These are phyloP conservation scores for Tolypocladium cylindrosporum DNA, from an alignment of 2,329 filamentous ascomycete genomes.

Conservation along the genomic window DNA sequence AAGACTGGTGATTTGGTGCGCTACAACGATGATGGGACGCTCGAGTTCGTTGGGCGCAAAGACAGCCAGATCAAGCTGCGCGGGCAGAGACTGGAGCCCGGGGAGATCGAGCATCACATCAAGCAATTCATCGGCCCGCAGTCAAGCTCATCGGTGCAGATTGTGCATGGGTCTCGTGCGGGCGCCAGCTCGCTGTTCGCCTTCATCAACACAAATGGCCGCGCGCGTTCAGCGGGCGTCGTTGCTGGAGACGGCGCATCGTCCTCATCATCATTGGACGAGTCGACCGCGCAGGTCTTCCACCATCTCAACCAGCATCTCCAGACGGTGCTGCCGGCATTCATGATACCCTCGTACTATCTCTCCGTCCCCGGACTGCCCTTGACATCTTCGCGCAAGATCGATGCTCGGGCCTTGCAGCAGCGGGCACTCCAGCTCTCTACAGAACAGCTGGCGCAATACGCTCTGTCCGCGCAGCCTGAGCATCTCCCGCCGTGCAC, in stretches of 20 bases:
- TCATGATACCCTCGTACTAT: conserved; percentile 1
- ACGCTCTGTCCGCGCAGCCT: neutral
- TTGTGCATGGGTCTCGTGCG: too few relatives aligned
- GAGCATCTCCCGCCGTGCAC: neutral
- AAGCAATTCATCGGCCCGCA: too few relatives aligned
- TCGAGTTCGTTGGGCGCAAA: conserved; percentile 11
- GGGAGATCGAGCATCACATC: neutral
- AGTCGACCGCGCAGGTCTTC: too few relatives aligned
- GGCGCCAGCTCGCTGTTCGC: neutral
- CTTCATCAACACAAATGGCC: too few relatives aligned
- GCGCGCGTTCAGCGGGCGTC: too few relatives aligned
- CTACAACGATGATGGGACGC: conserved; percentile 18
- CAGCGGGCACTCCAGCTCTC: neutral
- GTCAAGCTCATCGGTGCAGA: too few relatives aligned
- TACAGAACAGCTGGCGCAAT: neutral
- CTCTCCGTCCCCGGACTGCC: conserved; percentile 3
- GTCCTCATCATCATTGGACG: too few relatives aligned
- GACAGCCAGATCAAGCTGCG: conserved; percentile 17
- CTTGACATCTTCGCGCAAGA: conserved; percentile 3
- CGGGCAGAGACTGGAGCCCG: conserved; percentile 10
- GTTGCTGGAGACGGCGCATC: too few relatives aligned
- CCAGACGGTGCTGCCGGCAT: neutral
- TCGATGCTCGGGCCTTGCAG: conserved; percentile 1
- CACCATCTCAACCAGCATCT: neutral
- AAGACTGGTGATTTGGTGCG: conserved; percentile 11